Evolutionary conservation across 2,329 filamentous ascomycete species (phyloP).

Genomic region (Incumbomyces delicatus): DNA sequence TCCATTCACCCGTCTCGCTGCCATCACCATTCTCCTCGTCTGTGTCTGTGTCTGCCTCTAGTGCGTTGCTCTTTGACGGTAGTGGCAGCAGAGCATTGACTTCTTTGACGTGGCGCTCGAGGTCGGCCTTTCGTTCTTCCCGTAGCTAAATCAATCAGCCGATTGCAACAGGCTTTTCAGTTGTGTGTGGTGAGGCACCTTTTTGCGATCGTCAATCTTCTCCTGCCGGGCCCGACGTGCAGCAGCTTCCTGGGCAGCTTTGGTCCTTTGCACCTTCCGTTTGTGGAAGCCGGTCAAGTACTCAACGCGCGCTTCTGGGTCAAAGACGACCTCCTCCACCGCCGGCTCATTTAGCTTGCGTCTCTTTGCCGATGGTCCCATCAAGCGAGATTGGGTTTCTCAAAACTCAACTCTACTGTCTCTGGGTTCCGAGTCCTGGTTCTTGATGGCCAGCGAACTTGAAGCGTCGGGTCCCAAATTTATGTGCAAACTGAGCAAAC

Average conservation of each 20-base stretch:
- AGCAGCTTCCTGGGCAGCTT: constrained; percentile 73
- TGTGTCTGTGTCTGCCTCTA: constrained; percentile 27
- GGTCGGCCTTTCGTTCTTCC: constrained; percentile 69
- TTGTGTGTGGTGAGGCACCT: constrained; percentile 44
- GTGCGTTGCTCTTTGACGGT: constrained; percentile 48
- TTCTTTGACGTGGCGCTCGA: constrained; percentile 70
- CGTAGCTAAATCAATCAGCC: constrained; percentile 52
- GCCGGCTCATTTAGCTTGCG: constrained; percentile 2
- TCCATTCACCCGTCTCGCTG: constrained; percentile 46
- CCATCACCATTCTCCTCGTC: constrained; percentile 24
- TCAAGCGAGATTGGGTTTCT: too few species aligned
- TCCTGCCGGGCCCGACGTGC: constrained; percentile 69
- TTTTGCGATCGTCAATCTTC: constrained; percentile 60
- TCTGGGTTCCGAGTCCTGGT: too few species aligned
- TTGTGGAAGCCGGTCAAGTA: constrained; percentile 96
- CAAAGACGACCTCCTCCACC: constrained; percentile 72
- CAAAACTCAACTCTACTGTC: too few species aligned
- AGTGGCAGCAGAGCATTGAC: constrained; percentile 60
- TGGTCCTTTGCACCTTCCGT: constrained; percentile 75
- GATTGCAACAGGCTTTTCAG: background rate
- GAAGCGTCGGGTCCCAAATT: background rate
- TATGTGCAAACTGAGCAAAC: constrained; percentile 4
- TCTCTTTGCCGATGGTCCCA: constrained; percentile 2
- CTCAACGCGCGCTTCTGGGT: constrained; percentile 66
- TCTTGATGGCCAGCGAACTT: too few species aligned